A percentile compares a stretch with the other conserved stretches of the same genome.
These are phyloP conservation scores for Spencermartinsiella ligniputridi DNA, from an alignment of 1,139 yeast species.

Conservation along the genomic window DNA sequence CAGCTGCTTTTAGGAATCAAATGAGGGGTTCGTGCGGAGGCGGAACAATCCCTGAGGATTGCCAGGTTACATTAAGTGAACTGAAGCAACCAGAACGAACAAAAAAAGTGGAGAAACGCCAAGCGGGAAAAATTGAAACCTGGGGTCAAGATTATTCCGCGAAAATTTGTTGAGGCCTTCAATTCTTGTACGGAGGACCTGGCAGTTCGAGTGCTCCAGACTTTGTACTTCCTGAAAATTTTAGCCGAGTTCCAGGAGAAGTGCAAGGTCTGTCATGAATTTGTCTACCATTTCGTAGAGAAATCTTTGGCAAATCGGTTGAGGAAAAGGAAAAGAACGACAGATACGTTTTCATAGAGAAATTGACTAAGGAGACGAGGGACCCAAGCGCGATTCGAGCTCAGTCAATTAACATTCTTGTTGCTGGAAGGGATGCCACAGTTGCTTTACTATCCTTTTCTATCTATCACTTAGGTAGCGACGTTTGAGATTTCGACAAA, in stretches of 20 bases:
- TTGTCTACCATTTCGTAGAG: constrained; percentile 33
- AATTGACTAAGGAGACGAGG: constrained; percentile 47
- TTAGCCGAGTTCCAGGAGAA: constrained; percentile 31
- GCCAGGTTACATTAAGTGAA: too few species aligned
- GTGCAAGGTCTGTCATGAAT: constrained; percentile 26
- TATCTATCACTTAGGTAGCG: constrained; percentile 44
- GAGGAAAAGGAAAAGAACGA: constrained; percentile 28
- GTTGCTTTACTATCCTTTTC: constrained; percentile 50
- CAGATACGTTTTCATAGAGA: constrained; percentile 45
- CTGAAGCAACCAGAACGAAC: too few species aligned
- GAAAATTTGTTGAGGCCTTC: too few species aligned
- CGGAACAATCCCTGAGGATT: too few species aligned
- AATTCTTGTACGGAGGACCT: too few species aligned
- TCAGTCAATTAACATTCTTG: constrained; percentile 47
- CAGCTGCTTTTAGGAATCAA: too few species aligned
- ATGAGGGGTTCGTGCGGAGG: too few species aligned
- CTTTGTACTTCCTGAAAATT: constrained; percentile 9
- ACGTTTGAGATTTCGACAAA: constrained; percentile 39
- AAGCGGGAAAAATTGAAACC: too few species aligned
- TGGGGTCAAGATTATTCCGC: too few species aligned
- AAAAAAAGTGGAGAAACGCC: too few species aligned
- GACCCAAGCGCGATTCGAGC: constrained; percentile 48
- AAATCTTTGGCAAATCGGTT: constrained; percentile 24
- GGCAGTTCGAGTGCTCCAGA: too few species aligned
- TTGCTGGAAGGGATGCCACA: constrained; percentile 58